Percentiles rank a stretch among this genome's conserved stretches.
These are phyloP conservation scores for Meredithiella fracta DNA, from an alignment of 2,329 filamentous ascomycete species.

Conservation along the genomic window DNA sequence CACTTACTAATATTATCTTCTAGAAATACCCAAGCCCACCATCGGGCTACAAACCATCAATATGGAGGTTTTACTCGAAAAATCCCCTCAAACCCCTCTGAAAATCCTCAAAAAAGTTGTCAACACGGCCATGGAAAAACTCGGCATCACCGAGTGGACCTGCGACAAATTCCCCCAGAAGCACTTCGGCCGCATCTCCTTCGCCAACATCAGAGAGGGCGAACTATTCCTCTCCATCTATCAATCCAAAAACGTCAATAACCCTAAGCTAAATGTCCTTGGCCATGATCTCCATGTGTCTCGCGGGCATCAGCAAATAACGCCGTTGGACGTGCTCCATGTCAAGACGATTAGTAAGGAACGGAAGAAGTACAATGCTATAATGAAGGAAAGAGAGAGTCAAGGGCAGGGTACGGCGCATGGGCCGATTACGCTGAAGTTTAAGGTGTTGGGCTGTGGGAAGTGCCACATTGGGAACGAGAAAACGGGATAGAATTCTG, in stretches of 20 bases:
- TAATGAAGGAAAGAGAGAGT: slow-evolving; percentile 16
- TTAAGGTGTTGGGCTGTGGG: slow-evolving; percentile 27
- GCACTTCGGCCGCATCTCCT: slow-evolving; percentile 26
- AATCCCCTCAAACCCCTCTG: slow-evolving; percentile 27
- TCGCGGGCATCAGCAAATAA: slow-evolving; percentile 22
- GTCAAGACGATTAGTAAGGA: slow-evolving; percentile 16
- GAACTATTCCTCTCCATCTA: slow-evolving; percentile 24
- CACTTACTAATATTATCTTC: no score
- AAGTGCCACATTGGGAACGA: slow-evolving; percentile 27
- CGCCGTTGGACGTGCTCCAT: slow-evolving; percentile 18
- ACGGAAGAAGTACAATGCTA: slow-evolving; percentile 15
- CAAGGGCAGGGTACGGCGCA: slow-evolving; percentile 10
- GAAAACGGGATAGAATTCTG: slow-evolving; percentile 26
- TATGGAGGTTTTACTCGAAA: slow-evolving; percentile 32
- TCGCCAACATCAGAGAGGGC: slow-evolving; percentile 26
- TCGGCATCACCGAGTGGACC: slow-evolving; percentile 27
- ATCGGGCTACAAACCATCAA: neutral
- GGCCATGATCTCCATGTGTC: slow-evolving; percentile 19
- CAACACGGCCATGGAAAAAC: slow-evolving; percentile 22
- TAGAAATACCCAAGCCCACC: no score
- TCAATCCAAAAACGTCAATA: slow-evolving; percentile 5
- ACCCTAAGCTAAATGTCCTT: slow-evolving; percentile 21
- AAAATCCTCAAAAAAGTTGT: slow-evolving; percentile 25
- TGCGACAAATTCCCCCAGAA: slow-evolving; percentile 27
- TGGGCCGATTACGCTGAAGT: slow-evolving; percentile 15